Conservation (phyloP, 208 protist species). For the Leishmania aethiopica region DNA sequence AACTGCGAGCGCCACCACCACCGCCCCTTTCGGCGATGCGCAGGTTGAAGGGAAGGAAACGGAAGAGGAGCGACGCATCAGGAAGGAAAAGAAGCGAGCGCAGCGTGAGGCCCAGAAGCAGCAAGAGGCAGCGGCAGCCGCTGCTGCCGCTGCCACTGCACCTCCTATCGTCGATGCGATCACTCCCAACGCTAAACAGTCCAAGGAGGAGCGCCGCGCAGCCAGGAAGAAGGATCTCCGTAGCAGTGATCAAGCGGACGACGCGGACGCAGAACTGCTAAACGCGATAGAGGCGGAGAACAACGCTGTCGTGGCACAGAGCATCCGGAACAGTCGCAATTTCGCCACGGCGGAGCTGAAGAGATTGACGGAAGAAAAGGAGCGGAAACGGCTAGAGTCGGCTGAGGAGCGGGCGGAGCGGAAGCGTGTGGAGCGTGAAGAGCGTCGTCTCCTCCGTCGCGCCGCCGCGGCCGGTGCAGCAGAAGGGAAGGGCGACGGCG, state of each 20-base stretch:
- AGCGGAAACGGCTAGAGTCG: conserved; percentile 25
- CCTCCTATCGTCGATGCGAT: conserved; percentile 41
- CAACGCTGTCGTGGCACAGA: conserved; percentile 25
- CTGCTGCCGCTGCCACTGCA: conserved; percentile 1
- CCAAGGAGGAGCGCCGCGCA: conserved; percentile 19
- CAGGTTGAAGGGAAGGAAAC: conserved; percentile 38
- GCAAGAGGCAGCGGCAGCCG: conserved; percentile 21
- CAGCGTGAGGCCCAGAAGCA: conserved; percentile 46
- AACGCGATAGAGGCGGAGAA: conserved; percentile 61
- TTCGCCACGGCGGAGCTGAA: conserved; percentile 3
- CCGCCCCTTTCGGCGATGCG: not conserved
- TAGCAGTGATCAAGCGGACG: not conserved
- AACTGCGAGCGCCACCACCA: not conserved
- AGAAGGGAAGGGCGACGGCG: not conserved
- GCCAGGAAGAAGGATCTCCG: conserved; percentile 47
- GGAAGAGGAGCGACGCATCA: conserved; percentile 70
- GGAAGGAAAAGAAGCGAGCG: conserved; percentile 64
- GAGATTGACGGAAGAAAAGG: conserved; percentile 10
- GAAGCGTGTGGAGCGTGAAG: conserved; percentile 50
- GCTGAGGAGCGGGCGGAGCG: conserved; percentile 41
- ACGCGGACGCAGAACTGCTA: conserved; percentile 32
- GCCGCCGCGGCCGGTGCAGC: conserved; percentile 7
- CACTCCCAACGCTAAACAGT: conserved; percentile 3
- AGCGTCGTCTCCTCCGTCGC: conserved; percentile 30
- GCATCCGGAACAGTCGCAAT: conserved; percentile 9